Evolutionary conservation across 768 basidiomycete species (phyloP), one percentile per base, ranked within the genome.

Genomic region (Termitomyces sp.): DNA sequence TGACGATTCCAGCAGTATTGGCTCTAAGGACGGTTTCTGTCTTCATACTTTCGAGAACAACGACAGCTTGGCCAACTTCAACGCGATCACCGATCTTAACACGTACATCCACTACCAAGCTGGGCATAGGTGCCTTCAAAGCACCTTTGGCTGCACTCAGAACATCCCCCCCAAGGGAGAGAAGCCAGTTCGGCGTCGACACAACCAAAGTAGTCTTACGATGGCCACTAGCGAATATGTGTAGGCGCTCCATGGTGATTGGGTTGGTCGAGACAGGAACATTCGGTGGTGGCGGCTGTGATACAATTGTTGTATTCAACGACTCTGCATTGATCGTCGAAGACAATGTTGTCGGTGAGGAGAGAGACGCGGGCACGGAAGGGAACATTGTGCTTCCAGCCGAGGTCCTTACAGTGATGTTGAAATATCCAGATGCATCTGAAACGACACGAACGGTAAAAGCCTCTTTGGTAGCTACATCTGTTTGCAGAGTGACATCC

Each of bases 31-130:
- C 89, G 39, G 90, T 95, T 74, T 96, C 94, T 61, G 94, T 97
- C 83, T 98, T 98, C 94, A 97, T 98, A 67, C 94, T 96, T 74
- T 96, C 94, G 66, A 96, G 72, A 5, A 95, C 84, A 31, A 94
- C 85, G 9, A 93, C 79, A 8, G 82, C 83, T 66, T 94, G 89
- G 0, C 92, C 92, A 65, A 82, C 86, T 72, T 87, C 85, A 41
- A 97, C 90, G 14, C 71, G 75, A 52, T 95, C 88, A 4, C 94
- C 94, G 1, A 81, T 75, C 58, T 78, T 79, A 34, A 95, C 94
- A 18, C 80, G 80, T 51, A 97, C 88, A 55, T 96, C 92, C 4
- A 97, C 94, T 2, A 97, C 87, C 50, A 94, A 79, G 68, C 92
- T 92, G n/a, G 94, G 94, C 90, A 94, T 94, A 14, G 94, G 94